Evolutionary conservation across 768 basidiomycete species (phyloP), one percentile per base, ranked within the genome.

Genomic region (Naganishia onofrii): DNA sequence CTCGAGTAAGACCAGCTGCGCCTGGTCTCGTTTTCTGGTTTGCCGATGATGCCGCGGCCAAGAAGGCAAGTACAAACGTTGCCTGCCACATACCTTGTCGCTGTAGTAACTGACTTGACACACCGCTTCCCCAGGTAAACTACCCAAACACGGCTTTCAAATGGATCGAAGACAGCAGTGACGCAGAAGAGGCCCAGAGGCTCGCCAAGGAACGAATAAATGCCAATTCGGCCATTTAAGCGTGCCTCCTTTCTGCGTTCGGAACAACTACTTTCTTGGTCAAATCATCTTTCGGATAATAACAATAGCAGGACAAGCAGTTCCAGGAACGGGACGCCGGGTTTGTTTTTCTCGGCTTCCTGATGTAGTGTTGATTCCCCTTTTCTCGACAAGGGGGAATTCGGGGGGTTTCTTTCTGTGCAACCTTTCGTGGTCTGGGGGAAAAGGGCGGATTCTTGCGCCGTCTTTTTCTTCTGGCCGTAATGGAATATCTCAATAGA

Each of bases 11-110:
- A 71, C 93, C 89, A 1, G 87, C 84, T 3, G 82, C 83, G 71
- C 92, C 91, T 26, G 95, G 95, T 34, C 88, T 90, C 66, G 85
- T 96, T 36, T 93, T 88, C 81, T 98, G 93, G 94, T 98, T 98
- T 82, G 88, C 90, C 42, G 93, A 97, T 82, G 88, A 92, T 57
- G 88, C 87, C 9, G 94, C 96, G 1, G 85, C 88, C 8, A 76
- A 71, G 28, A 79, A 79, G 73, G 77, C 79, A 57, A 60, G 70
- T 52, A 34, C 19, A 46, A 57, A 7, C 15, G 2, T n/a, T n/a
- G 2, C 15, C 42, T 15, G 15, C n/a, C 15, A 42, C 15, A 2
- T 42, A 42, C 42, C 13, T 42, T 42, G 42, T 42, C 13, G 15
- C 42, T 15, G 42, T 15, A 42, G 12, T 53, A 13, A 38, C 60